Evolutionary conservation across 1,284 basidiomycete genomes (phyloP), one percentile per base, ranked within the genome.

Genomic region (Chiua sp.): DNA sequence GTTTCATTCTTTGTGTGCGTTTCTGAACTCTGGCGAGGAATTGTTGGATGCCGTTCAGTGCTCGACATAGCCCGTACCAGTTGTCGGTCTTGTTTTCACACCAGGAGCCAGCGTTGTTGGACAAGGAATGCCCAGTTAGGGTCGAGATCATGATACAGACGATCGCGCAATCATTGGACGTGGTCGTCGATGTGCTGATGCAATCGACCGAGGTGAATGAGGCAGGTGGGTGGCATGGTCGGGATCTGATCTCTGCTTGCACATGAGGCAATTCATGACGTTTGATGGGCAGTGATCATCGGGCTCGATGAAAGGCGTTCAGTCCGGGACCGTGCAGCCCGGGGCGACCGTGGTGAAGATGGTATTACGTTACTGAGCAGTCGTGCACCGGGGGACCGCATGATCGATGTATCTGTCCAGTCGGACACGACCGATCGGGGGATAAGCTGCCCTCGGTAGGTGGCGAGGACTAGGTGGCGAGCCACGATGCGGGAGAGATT

Each of bases 201-300:
- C 92, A 94, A 60, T 92, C 93, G 4, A 84, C 86, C 1, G 90
- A 92, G 64, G 79, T 86, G 54, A 92, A 94, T 63, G 85, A 87
- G 59, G 86, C 90, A 26, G 82, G 92, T 92, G 63, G 47, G 86
- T 78, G 7, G 6, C 18, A 10, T 42, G 18, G 15, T 42, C 20
- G 39, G 23, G n/a, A 10, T 16, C 28, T 26, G 23, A 28, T 42
- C 26, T 20, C 22, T 52, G 20, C 4, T 20, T 4, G 4, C 26
- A 5, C n/a, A 20, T 10, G 92, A 91, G 82, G 32, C 91, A 90
- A 72, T 79, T 73, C 55, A 87, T 93, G 46, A 71, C 77, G 5
- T 70, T 92, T 47, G 87, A 86, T 52, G 83, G 82, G 3, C n/a
- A 91, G 61, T 77, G 76, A 11, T 91, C 91, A 1, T 79, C 87